phyloP scores from a whole-genome alignment of 768 basidiomycete genomes.

The Mycena vitilis region DNA sequence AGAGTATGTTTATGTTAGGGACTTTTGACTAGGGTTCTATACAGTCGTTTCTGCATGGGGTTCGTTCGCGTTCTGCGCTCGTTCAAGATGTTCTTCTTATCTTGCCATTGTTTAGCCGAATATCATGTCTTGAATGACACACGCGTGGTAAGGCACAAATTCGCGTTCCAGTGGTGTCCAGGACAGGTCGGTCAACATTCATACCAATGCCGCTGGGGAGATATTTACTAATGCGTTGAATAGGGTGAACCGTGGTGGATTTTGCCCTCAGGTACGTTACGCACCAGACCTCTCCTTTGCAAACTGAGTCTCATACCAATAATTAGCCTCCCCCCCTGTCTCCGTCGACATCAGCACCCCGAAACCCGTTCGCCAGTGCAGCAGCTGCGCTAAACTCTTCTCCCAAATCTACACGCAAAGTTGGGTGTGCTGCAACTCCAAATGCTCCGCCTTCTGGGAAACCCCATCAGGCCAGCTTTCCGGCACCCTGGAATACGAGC shows the following conservation, averaged over 20 bases:
- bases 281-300: not conserved
- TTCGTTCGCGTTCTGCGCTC: not conserved
- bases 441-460: constrained; percentile 9
- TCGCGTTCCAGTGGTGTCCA: constrained; percentile 24
- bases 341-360: not conserved
- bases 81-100: not conserved
- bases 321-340: not conserved
- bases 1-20: not conserved
- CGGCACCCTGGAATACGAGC: not conserved
- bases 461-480: not conserved
- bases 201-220: too few species aligned
- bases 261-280: not conserved
- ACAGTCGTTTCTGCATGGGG: constrained; percentile 16
- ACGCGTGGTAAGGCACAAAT: constrained; percentile 6
- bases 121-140: not conserved
- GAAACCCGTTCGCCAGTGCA: not conserved
- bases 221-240: too few species aligned
- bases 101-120: constrained; percentile 7
- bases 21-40: constrained; percentile 10
- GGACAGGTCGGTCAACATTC: not conserved
- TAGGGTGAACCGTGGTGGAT: constrained; percentile 26
- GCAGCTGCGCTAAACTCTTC: not conserved
- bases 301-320: too few species aligned
- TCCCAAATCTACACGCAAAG: constrained; percentile 3
- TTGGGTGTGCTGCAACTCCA: constrained; percentile 2